phyloP scores from a whole-genome alignment of 352 stramenopile genomes.

The Phytophthora foliorum region DNA sequence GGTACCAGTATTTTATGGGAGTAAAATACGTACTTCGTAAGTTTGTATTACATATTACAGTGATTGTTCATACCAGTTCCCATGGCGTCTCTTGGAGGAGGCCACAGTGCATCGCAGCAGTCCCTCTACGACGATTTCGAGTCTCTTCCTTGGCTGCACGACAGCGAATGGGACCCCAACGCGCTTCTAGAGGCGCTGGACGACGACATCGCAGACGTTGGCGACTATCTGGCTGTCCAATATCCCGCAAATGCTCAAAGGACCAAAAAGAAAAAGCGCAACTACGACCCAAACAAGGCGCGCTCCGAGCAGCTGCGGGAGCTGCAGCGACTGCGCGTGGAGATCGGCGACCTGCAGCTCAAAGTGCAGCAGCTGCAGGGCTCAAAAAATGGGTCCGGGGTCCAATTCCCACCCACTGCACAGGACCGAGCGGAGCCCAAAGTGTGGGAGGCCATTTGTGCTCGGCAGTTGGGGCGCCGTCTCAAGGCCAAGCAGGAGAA shows the following conservation, averaged over 20 bases:
- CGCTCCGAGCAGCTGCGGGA: constrained; percentile 14
- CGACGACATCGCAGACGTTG: background rate
- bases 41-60: too few species aligned
- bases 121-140: background rate
- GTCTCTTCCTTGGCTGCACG: background rate
- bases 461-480: constrained; percentile 29
- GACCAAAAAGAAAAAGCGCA: constrained; percentile 17
- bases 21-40: too few species aligned
- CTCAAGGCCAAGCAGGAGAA: constrained; percentile 38
- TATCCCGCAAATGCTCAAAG: background rate
- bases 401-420: background rate
- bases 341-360: constrained; percentile 4
- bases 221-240: too few species aligned
- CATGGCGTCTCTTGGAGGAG: background rate
- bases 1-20: too few species aligned
- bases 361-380: constrained; percentile 17
- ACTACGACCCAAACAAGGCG: constrained; percentile 32
- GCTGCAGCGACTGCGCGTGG: constrained; percentile 7
- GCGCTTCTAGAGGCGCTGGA: background rate
- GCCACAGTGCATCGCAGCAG: background rate
- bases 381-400: background rate
- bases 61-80: too few species aligned
- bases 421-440: background rate
- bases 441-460: constrained; percentile 38
- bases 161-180: background rate